A percentile compares a stretch with the other conserved stretches of the same genome.
phyloP scores from a whole-genome alignment of 805 yeast genomes.

The Cyberlindnera mississippiensis region DNA sequence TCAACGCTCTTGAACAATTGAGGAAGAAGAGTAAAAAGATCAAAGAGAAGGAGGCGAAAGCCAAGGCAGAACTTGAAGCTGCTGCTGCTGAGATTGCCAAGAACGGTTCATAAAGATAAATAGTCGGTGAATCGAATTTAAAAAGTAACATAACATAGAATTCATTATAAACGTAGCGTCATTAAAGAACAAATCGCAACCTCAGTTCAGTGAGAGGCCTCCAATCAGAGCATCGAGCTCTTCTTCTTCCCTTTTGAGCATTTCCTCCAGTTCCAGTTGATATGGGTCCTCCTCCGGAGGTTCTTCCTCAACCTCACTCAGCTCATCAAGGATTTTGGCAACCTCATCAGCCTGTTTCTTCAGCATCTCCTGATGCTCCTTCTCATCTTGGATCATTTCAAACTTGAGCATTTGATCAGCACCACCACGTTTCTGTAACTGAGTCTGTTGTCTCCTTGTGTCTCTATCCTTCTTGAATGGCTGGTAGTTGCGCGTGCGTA shows the following conservation, averaged over 20 bases:
- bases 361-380: slow-evolving; percentile 3
- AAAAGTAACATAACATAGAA: background rate
- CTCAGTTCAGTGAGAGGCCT: slow-evolving; percentile 1
- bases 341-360: slow-evolving; percentile 12
- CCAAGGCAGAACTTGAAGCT: slow-evolving; percentile 1
- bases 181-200: background rate
- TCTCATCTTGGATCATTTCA: slow-evolving; percentile 14
- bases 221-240: slow-evolving; percentile 17
- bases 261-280: slow-evolving; percentile 15
- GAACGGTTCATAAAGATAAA: background rate
- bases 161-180: background rate
- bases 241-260: slow-evolving; percentile 14
- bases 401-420: slow-evolving; percentile 21
- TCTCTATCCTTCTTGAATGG: slow-evolving; percentile 20
- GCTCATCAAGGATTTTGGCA: slow-evolving; percentile 7
- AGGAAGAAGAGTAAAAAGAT: slow-evolving; percentile 26
- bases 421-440: slow-evolving; percentile 22
- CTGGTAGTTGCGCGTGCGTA: slow-evolving; percentile 17
- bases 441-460: slow-evolving; percentile 12
- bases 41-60: slow-evolving; percentile 1
- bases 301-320: slow-evolving; percentile 7
- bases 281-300: slow-evolving; percentile 15
- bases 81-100: too few species aligned
- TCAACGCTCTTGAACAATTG: slow-evolving; percentile 65
- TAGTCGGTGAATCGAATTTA: background rate